These are phyloP conservation scores for Camellia oleifera DNA, from an alignment of 179 eudicot species.

Conservation along the genomic window DNA sequence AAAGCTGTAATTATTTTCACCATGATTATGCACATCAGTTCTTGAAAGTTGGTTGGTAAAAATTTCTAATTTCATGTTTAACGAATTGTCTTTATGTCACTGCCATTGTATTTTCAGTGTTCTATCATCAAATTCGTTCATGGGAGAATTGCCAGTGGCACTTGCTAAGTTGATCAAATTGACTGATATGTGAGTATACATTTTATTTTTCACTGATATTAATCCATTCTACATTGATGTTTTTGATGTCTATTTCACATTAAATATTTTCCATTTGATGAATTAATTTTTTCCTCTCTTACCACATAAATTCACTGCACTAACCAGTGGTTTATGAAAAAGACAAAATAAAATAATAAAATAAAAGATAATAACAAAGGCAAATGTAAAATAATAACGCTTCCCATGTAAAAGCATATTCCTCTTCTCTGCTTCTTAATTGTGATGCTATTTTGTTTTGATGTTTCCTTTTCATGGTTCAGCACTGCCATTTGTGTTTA, in stretches of 20 bases:
- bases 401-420: not conserved
- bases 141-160: constrained; percentile 42
- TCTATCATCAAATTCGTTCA: constrained; percentile 46
- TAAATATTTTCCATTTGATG: no score
- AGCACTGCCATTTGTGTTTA: not conserved
- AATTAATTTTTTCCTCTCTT: not conserved
- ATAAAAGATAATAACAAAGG: not conserved
- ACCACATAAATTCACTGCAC: not conserved
- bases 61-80: not conserved
- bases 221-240: no score
- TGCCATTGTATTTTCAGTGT: constrained; percentile 25
- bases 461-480: not conserved
- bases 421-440: not conserved
- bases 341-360: not conserved
- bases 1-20: constrained; percentile 39
- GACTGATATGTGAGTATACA: constrained; percentile 44
- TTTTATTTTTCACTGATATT: not conserved
- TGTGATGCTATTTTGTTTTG: not conserved
- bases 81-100: not conserved
- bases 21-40: not conserved
- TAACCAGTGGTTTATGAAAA: not conserved
- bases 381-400: not conserved
- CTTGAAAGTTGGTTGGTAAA: not conserved
- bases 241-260: no score
- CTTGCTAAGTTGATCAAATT: constrained; percentile 39